Conservation (phyloP, 768 basidiomycete genomes). For the Sarcodon aspratus region DNA sequence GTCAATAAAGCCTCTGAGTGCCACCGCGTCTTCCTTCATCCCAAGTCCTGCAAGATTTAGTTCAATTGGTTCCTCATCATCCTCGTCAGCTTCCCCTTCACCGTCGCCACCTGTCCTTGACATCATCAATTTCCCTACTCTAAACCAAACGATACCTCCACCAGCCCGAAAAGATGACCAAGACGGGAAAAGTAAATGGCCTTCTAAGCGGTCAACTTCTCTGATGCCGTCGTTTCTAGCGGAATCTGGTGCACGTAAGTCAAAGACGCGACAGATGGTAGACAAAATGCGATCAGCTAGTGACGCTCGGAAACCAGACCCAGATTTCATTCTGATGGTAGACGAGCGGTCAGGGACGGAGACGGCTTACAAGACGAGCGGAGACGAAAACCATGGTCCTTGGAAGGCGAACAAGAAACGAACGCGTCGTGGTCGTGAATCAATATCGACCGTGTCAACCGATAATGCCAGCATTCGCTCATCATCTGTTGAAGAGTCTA, state of each 20-base stretch:
- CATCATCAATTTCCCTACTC: constrained; percentile 36
- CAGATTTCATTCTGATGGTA: background rate
- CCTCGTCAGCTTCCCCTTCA: constrained; percentile 8
- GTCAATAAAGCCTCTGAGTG: constrained; percentile 16
- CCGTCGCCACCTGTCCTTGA: constrained; percentile 12
- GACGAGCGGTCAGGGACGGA: background rate
- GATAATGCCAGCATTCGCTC: background rate
- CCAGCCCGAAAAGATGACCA: constrained; percentile 40
- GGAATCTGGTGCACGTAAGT: constrained; percentile 32
- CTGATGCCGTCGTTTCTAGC: constrained; percentile 41
- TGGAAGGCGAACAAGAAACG: background rate
- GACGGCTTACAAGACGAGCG: background rate
- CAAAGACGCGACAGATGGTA: constrained; percentile 49
- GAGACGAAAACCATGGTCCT: background rate
- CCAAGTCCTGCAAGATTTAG: constrained; percentile 9
- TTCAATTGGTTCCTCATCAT: constrained; percentile 5
- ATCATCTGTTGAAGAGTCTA: background rate
- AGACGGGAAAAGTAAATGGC: constrained; percentile 35
- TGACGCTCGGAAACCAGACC: background rate
- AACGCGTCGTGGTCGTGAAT: background rate
- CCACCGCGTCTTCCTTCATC: constrained; percentile 15
- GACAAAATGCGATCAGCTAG: constrained; percentile 36
- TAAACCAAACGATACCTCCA: constrained; percentile 24
- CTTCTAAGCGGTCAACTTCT: constrained; percentile 7
- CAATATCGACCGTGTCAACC: background rate